Conservation (phyloP, 768 basidiomycete genomes). For the Royoungia palumana region DNA sequence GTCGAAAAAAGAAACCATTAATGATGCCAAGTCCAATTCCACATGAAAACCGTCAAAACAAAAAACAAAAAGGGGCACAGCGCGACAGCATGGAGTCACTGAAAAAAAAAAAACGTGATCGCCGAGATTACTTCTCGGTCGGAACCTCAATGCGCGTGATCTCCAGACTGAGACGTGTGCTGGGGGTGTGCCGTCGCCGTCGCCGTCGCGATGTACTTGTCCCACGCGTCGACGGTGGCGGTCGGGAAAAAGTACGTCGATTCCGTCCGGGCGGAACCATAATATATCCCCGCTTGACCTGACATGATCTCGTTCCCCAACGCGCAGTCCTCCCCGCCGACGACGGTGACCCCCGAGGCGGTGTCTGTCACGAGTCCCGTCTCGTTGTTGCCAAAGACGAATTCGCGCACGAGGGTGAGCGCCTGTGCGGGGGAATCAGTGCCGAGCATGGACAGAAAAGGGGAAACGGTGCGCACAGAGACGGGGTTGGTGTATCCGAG, state of each 20-base stretch:
- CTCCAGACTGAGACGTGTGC: too few relatives aligned
- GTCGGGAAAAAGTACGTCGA: slow-evolving; percentile 55
- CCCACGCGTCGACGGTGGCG: slow-evolving; percentile 57
- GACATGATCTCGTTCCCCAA: slow-evolving; percentile 47
- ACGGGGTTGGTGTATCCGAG: slow-evolving; percentile 36
- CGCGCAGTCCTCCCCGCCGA: slow-evolving; percentile 50
- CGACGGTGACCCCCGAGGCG: slow-evolving; percentile 29
- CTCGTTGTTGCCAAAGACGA: slow-evolving; percentile 58
- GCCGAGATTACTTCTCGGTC: not conserved
- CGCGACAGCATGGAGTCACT: not conserved
- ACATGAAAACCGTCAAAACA: not conserved
- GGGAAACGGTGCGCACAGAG: slow-evolving; percentile 40
- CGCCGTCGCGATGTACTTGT: slow-evolving; percentile 44
- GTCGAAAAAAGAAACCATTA: not conserved
- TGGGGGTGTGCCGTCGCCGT: slow-evolving; percentile 8
- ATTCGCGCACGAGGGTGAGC: slow-evolving; percentile 59
- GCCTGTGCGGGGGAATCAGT: slow-evolving; percentile 38
- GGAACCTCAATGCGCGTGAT: not conserved
- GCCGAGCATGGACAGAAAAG: not conserved
- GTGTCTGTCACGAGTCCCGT: slow-evolving; percentile 51
- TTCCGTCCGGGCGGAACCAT: slow-evolving; percentile 46
- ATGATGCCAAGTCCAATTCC: slow-evolving; percentile 1
- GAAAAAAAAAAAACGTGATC: not conserved
- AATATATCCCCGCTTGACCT: slow-evolving; percentile 54
- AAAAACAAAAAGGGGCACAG: not conserved